phyloP scores from a whole-genome alignment of 208 protist species.

The Blastocrithidia nonstop region DNA sequence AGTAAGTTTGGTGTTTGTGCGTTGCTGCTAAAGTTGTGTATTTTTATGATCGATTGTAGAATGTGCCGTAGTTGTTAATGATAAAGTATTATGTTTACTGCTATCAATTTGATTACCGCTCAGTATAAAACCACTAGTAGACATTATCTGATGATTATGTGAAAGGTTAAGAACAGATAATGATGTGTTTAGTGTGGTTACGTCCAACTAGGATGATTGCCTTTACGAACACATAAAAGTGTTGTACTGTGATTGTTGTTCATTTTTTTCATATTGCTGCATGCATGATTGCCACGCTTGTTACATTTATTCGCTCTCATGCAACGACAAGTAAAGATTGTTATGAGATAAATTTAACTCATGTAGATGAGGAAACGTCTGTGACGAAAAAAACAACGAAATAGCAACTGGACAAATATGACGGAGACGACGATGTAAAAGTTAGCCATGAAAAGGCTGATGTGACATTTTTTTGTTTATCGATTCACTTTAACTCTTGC shows the following conservation, averaged over 20 bases:
- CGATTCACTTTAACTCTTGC: no score
- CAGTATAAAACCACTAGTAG: conserved; percentile 39
- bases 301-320: conserved; percentile 40
- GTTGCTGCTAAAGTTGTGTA: no score
- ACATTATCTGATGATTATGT: conserved; percentile 16
- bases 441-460: no score
- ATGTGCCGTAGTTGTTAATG: no score
- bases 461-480: no score
- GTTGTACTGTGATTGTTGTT: conserved; percentile 8
- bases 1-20: no score
- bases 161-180: conserved; percentile 36
- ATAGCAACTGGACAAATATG: conserved; percentile 33
- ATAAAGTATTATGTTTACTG: no score
- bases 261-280: conserved; percentile 4
- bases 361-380: conserved; percentile 26
- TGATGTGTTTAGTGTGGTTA: no score
- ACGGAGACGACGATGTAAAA: conserved; percentile 13
- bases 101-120: not conserved
- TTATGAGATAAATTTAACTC: conserved; percentile 58
- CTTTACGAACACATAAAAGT: no score
- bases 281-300: conserved; percentile 6
- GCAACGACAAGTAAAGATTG: conserved; percentile 18
- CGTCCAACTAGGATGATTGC: no score
- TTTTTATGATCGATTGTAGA: no score
- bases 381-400: conserved; percentile 33